Evolutionary conservation across 208 protist species (phyloP).

Genomic region (Wallacemonas rigidus): DNA sequence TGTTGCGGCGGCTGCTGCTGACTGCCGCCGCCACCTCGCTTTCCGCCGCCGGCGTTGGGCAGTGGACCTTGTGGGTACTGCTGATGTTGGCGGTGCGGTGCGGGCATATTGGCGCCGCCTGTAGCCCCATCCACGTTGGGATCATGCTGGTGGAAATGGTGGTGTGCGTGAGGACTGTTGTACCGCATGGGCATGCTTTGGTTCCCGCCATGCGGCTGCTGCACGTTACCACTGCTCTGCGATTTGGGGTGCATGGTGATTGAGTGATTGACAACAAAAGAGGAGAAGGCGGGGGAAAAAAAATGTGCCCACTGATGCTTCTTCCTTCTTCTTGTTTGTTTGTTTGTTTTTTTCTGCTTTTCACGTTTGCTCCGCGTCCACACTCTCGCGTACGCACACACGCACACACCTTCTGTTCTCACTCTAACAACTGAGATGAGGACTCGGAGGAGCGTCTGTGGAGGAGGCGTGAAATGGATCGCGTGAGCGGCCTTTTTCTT

Average conservation of each 20-base stretch:
- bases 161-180: neutral
- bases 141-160: constrained; percentile 14
- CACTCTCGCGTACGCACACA: too few species aligned
- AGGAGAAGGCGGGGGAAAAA: neutral
- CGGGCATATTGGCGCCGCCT: neutral
- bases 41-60: constrained; percentile 11
- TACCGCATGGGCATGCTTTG: neutral
- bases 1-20: constrained; percentile 26
- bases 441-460: too few species aligned
- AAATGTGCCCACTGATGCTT: too few species aligned
- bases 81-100: neutral
- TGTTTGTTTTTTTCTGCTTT: too few species aligned
- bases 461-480: too few species aligned
- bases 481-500: too few species aligned
- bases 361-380: too few species aligned
- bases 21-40: constrained; percentile 32
- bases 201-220: neutral
- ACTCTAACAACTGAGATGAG: too few species aligned
- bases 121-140: neutral
- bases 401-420: too few species aligned
- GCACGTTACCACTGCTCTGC: neutral
- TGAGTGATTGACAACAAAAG: constrained; percentile 14
- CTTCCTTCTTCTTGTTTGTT: too few species aligned
- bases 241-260: constrained; percentile 5
- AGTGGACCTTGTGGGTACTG: constrained; percentile 6